These are phyloP conservation scores for Pseudonitzschia pungens DNA, from an alignment of 108 stramenopile species.

Conservation along the genomic window DNA sequence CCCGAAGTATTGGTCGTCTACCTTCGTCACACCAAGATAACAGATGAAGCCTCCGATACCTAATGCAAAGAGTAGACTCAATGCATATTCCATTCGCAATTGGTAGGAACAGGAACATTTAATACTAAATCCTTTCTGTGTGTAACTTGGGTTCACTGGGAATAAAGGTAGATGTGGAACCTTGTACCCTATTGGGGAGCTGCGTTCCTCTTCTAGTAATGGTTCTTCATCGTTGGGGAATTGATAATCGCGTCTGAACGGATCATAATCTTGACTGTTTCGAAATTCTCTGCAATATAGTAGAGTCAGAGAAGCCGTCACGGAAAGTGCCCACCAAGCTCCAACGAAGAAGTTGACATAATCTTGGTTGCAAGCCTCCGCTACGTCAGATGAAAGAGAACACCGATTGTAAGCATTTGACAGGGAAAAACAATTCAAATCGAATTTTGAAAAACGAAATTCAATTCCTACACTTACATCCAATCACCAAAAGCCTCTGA, in stretches of 20 bases:
- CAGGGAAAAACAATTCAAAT: background rate
- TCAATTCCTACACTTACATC: slow-evolving; percentile 14
- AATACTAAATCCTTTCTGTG: slow-evolving; percentile 26
- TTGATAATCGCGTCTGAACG: background rate
- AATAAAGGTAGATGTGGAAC: slow-evolving; percentile 72
- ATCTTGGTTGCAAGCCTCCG: slow-evolving; percentile 59
- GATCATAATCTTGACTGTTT: background rate
- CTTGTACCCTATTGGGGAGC: slow-evolving; percentile 53
- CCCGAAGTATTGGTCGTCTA: slow-evolving; percentile 10
- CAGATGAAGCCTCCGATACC: slow-evolving; percentile 13
- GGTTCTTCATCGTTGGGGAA: slow-evolving; percentile 54
- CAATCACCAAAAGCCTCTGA: slow-evolving; percentile 54
- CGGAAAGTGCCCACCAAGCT: slow-evolving; percentile 56
- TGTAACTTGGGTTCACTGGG: slow-evolving; percentile 49
- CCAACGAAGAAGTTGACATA: slow-evolving; percentile 54
- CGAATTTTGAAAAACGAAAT: background rate
- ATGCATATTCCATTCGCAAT: slow-evolving; percentile 1
- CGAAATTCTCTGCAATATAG: slow-evolving; percentile 29
- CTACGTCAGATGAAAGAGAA: background rate
- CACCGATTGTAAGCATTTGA: background rate
- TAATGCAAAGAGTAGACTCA: slow-evolving; percentile 1
- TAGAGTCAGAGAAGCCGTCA: slow-evolving; percentile 47
- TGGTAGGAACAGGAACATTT: background rate
- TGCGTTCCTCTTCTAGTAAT: slow-evolving; percentile 56
- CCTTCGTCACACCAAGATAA: slow-evolving; percentile 9